Evolutionary conservation across 305 asterid genomes (phyloP).

Genomic region (Solanum hybrid): DNA sequence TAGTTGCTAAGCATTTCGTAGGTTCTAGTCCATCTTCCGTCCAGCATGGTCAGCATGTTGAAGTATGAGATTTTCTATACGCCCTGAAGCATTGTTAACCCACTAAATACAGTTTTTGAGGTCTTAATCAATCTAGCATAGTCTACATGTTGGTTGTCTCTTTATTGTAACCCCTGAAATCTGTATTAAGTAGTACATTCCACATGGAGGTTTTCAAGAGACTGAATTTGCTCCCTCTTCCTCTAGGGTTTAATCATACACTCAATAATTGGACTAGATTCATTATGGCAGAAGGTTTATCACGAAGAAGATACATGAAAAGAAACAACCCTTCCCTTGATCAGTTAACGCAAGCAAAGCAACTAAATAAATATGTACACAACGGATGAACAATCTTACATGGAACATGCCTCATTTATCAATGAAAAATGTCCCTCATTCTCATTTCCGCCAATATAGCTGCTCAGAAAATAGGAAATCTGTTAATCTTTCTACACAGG

Average conservation of each 20-base stretch:
- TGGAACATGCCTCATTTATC: slow-evolving; percentile 96
- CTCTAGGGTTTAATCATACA: neutral
- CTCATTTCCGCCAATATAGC: slow-evolving; percentile 90
- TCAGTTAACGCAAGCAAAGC: neutral
- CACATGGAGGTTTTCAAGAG: neutral
- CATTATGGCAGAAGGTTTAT: neutral
- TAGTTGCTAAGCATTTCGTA: neutral
- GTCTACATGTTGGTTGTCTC: neutral
- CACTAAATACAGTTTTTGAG: neutral
- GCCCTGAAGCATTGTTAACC: neutral
- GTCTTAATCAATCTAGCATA: neutral
- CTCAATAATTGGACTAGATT: neutral
- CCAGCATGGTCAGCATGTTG: neutral
- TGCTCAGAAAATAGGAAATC: slow-evolving; percentile 23
- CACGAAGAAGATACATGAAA: neutral
- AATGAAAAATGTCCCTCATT: slow-evolving; percentile 90
- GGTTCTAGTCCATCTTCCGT: neutral
- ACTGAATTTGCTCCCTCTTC: neutral
- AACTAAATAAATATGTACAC: neutral
- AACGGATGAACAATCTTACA: slow-evolving; percentile 39
- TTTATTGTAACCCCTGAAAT: neutral
- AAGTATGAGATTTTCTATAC: neutral
- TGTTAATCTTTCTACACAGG: neutral
- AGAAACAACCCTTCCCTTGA: neutral
- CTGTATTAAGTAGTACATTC: neutral